Evolutionary conservation across 306 rosid genomes (phyloP).

Genomic region (Erythrophleum fordii): DNA sequence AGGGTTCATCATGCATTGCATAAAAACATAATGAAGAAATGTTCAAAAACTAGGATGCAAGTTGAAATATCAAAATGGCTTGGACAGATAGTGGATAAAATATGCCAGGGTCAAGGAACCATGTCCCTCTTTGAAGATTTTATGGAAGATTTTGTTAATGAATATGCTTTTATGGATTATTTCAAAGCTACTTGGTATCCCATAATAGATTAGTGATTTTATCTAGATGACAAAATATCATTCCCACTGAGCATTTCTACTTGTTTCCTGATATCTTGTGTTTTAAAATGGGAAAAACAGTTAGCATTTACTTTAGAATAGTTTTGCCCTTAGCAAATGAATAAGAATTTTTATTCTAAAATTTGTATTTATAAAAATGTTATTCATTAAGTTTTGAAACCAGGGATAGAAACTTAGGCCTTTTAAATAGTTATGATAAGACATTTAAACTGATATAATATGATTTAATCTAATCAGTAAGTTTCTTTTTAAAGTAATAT

Average conservation of each 20-base stretch:
- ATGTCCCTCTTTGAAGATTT: slow-evolving; percentile 69
- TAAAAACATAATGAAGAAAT: slow-evolving; percentile 69
- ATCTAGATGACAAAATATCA: slow-evolving; percentile 31
- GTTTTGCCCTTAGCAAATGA: slow-evolving; percentile 13
- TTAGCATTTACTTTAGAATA: slow-evolving; percentile 1
- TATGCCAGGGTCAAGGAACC: slow-evolving; percentile 60
- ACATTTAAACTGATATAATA: background rate
- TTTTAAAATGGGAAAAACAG: background rate
- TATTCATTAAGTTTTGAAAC: background rate
- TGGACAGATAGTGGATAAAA: slow-evolving; percentile 62
- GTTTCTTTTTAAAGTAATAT: background rate
- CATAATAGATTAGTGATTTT: slow-evolving; percentile 65
- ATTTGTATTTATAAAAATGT: background rate
- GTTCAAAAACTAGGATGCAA: slow-evolving; percentile 58
- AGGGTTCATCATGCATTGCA: slow-evolving; percentile 86
- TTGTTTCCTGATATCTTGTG: slow-evolving; percentile 11
- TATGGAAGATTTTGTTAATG: slow-evolving; percentile 71
- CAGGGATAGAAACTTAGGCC: background rate
- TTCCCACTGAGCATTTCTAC: slow-evolving; percentile 21
- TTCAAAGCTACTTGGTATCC: slow-evolving; percentile 90
- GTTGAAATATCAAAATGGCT: slow-evolving; percentile 67
- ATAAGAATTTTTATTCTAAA: slow-evolving; percentile 9
- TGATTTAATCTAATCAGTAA: background rate
- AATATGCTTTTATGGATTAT: slow-evolving; percentile 76
- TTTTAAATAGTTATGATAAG: background rate